Conservation (phyloP, 2,329 filamentous ascomycete genomes). For the Beauveria australis region DNA sequence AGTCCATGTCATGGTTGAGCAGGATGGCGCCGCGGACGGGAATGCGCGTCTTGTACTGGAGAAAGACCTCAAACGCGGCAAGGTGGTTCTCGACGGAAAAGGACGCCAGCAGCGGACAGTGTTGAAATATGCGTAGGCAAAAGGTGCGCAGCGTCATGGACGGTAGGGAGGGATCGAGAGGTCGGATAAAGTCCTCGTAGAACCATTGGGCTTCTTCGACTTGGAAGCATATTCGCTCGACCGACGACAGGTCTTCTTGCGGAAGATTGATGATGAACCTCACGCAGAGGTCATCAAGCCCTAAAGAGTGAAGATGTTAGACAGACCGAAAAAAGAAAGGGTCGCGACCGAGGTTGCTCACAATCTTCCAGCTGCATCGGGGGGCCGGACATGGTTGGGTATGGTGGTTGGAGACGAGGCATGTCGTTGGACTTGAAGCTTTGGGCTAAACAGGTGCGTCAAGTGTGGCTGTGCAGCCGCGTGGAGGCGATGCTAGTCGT, state of each 20-base stretch:
- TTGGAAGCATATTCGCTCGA: conserved; percentile 95
- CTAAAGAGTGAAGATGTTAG: conserved; percentile 32
- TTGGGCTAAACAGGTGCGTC: conserved; percentile 1
- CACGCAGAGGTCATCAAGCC: conserved; percentile 95
- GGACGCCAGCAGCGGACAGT: conserved; percentile 78
- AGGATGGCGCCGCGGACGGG: conserved; percentile 92
- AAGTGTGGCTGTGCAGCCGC: conserved; percentile 8
- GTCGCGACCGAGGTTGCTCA: conserved; percentile 31
- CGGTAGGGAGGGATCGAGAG: conserved; percentile 74
- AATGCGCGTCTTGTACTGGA: conserved; percentile 89
- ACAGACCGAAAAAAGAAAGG: neutral
- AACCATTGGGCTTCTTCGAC: conserved; percentile 99
- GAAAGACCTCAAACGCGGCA: conserved; percentile 81
- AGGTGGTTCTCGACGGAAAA: conserved; percentile 73
- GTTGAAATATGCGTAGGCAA: conserved; percentile 83
- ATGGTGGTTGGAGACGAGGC: conserved; percentile 12
- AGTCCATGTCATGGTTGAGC: conserved; percentile 90
- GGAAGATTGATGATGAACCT: conserved; percentile 98
- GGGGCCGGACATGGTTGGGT: conserved; percentile 60
- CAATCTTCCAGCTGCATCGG: conserved; percentile 89
- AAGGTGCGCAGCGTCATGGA: conserved; percentile 80
- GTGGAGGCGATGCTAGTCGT: neutral
- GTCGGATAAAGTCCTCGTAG: conserved; percentile 98
- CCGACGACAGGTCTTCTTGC: conserved; percentile 77
- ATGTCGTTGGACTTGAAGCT: neutral